Base-by-base conservation (phyloP, 2,329 filamentous ascomycete genomes). In the Colletotrichum graminicola region DNA sequence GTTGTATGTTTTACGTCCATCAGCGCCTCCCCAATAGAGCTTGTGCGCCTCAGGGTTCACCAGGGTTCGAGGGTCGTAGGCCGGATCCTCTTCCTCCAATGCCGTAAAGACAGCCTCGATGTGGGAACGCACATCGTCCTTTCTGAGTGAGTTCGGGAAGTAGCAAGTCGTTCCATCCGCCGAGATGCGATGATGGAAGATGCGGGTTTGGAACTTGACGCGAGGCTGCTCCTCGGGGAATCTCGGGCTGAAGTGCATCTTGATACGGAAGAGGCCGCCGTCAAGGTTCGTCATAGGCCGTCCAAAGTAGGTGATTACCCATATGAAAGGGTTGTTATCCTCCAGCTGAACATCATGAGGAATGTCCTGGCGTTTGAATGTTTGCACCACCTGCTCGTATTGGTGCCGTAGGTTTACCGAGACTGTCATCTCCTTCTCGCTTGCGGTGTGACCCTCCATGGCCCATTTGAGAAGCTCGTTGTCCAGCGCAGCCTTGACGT, bases 261-360 rank as follows among this genome's bases (percentile, higher is more conserved):
- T 92, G 79, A 98, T 92, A 72, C 89, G 90, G 83, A 98, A 95
- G 72, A 98, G 88, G 2, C 95, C 94, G 21, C 95, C 95, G 76
- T 98, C 95, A 2, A 98, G 88, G 75, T 97, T 94, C 7, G 94
- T 97, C 92, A 96, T 97, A 0, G 94, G 94, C 66, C 92, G 89
- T 34, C 96, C 96, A 78, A 98, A 97, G 79, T 97, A 95, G 1
- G 94, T 96, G 71, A 98, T 80, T 26, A 88, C 81, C 96, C 96
- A 98, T 26, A 95, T 86, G 77, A 98, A 98, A 0, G 95, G 95
- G 76, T 98, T 98, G 49, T 87, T 89, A 74, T 96, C 87, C 39
- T 93, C 91, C 8, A 98, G 84, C 67, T 91, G 89, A 47, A 98
- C 83, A 75, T 94, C 92, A 68, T 97, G 86, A 0, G 93, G 92